These are phyloP conservation scores for Thraustochytrium striatum DNA, from an alignment of 352 stramenopile species.

Conservation along the genomic window DNA sequence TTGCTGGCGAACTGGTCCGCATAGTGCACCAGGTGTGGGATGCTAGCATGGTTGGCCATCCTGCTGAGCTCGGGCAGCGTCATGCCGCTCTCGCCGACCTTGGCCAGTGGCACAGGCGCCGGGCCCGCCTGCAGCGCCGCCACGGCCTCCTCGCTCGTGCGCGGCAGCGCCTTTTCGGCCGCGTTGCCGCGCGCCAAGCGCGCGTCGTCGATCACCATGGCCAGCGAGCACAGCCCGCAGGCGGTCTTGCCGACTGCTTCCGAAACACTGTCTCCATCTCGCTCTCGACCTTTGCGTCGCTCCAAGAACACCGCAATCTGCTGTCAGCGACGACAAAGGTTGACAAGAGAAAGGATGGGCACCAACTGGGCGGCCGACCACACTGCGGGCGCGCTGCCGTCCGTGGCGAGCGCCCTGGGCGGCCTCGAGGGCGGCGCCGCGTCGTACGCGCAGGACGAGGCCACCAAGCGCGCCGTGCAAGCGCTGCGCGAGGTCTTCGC, in stretches of 20 bases:
- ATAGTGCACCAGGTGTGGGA: neutral
- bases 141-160: slow-evolving; percentile 11
- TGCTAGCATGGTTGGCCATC: neutral
- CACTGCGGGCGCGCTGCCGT: neutral
- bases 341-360: neutral
- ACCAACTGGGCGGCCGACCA: slow-evolving; percentile 10
- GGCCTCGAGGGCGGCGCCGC: neutral
- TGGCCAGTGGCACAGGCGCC: neutral
- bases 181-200: neutral
- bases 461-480: neutral
- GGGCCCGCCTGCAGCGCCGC: neutral
- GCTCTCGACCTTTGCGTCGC: too few relatives aligned
- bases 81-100: neutral
- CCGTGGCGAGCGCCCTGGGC: neutral
- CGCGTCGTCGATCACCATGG: slow-evolving; percentile 15
- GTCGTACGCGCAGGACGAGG: slow-evolving; percentile 22
- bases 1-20: neutral
- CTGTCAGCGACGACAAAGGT: too few relatives aligned
- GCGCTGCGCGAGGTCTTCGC: slow-evolving; percentile 4
- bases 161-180: neutral
- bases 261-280: slow-evolving; percentile 8
- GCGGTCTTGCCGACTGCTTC: slow-evolving; percentile 9
- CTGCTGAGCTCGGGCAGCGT: slow-evolving; percentile 10
- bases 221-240: slow-evolving; percentile 24
- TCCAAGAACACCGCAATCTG: too few relatives aligned